These are phyloP conservation scores for Oryza coarctata DNA, from an alignment of 176 grass and related monocot species.

Conservation along the genomic window DNA sequence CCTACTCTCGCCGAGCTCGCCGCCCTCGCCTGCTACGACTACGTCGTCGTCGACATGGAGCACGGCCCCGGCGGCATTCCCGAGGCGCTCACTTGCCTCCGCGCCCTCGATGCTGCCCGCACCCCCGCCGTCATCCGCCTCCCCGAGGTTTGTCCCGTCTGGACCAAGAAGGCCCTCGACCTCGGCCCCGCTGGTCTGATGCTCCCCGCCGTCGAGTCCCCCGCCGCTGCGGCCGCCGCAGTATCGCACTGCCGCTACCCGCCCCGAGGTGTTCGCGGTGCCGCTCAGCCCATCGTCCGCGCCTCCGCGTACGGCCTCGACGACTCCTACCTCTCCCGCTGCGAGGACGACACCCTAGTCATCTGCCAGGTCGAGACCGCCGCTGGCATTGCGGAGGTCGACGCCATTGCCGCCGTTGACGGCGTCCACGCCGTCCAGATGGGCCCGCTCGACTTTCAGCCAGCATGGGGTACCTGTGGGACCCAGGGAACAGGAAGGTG, in stretches of 20 bases:
- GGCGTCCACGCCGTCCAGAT: slow-evolving; percentile 88
- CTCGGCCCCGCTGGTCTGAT: slow-evolving; percentile 83
- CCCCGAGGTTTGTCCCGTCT: slow-evolving; percentile 59
- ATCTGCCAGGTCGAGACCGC: slow-evolving; percentile 81
- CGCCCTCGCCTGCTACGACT: slow-evolving; percentile 87
- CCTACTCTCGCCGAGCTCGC: slow-evolving; percentile 82
- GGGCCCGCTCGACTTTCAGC: slow-evolving; percentile 87
- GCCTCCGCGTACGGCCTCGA: slow-evolving; percentile 86
- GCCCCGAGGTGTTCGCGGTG: slow-evolving; percentile 76
- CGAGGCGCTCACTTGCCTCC: slow-evolving; percentile 78
- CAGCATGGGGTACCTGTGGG: slow-evolving; percentile 94
- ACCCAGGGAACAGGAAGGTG: slow-evolving; percentile 88
- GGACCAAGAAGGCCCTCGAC: slow-evolving; percentile 96
- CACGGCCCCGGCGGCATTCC: slow-evolving; percentile 79
- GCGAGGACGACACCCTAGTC: slow-evolving; percentile 80
- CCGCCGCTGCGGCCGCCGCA: slow-evolving; percentile 51
- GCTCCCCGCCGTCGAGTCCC: slow-evolving; percentile 67
- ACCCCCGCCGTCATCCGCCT: slow-evolving; percentile 76
- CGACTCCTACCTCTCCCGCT: slow-evolving; percentile 81
- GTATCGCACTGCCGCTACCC: slow-evolving; percentile 69
- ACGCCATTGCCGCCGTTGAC: slow-evolving; percentile 77
- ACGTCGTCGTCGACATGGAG: slow-evolving; percentile 87
- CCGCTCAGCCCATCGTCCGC: slow-evolving; percentile 83
- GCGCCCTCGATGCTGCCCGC: slow-evolving; percentile 71
- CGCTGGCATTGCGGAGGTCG: slow-evolving; percentile 56